Conservation (phyloP, 176 grass and related monocot genomes). For the bread wheat (Triticum aestivum) region IWGSC_CS_RefSeq_v2.1 NC_057796.1:418868157-418868656, state of each 20-base stretch:
- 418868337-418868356: slow-evolving; percentile 37
- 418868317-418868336: slow-evolving; percentile 97
- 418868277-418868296: slow-evolving; percentile 79
- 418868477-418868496: not conserved
- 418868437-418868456: not conserved
- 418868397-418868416: not conserved
- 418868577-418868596: not conserved
- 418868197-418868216: not conserved
- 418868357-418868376: slow-evolving; percentile 1
- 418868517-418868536: slow-evolving; percentile 8
- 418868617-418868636: not conserved
- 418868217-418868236: not conserved
- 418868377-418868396: slow-evolving; percentile 17
- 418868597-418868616: not conserved
- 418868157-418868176: not conserved
- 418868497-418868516: slow-evolving; percentile 9
- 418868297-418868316: slow-evolving; percentile 93
- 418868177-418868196: not conserved
- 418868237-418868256: not conserved
- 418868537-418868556: not conserved
- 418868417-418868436: slow-evolving; percentile 5
- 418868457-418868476: not conserved
- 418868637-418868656: not conserved
- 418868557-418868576: not conserved
- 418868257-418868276: slow-evolving; percentile 60